These are phyloP conservation scores for Aspergillus transmontanensis DNA, from an alignment of 2,329 filamentous ascomycete genomes.

Conservation along the genomic window DNA sequence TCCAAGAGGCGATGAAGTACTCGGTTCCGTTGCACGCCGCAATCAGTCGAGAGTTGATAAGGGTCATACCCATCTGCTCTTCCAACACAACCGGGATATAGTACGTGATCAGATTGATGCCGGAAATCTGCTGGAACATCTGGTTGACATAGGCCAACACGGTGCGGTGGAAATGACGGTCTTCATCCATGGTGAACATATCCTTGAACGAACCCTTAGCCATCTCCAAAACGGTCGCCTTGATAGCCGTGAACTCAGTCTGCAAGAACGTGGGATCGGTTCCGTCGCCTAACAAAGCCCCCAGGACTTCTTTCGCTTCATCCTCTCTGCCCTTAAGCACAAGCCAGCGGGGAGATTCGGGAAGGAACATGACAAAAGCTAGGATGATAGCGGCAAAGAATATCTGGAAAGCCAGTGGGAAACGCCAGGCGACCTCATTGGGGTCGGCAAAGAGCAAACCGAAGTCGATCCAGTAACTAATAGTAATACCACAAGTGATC, in stretches of 20 bases:
- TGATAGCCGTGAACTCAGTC: conserved; percentile 54
- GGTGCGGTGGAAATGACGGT: conserved; percentile 59
- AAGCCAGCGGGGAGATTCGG: conserved; percentile 62
- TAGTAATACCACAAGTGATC: conserved; percentile 54
- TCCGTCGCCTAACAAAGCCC: conserved; percentile 50
- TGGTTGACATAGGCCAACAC: conserved; percentile 60
- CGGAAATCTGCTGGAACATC: conserved; percentile 55
- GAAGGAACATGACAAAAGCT: conserved; percentile 51
- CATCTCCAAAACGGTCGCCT: conserved; percentile 55
- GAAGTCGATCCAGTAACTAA: conserved; percentile 56
- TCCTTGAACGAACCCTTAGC: conserved; percentile 56
- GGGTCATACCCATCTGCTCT: conserved; percentile 43
- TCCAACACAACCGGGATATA: conserved; percentile 49
- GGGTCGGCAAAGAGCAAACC: conserved; percentile 57
- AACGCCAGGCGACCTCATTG: conserved; percentile 54
- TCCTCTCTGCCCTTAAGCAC: conserved; percentile 59
- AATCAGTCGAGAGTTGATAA: conserved; percentile 50
- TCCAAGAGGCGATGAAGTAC: conserved; percentile 55
- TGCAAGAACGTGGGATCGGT: conserved; percentile 49
- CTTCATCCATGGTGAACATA: conserved; percentile 61
- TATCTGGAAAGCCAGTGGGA: conserved; percentile 62
- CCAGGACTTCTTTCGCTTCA: conserved; percentile 52
- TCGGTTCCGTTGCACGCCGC: conserved; percentile 58
- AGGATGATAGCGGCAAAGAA: conserved; percentile 57
- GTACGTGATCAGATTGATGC: conserved; percentile 50